phyloP scores from a whole-genome alignment of 2,329 filamentous ascomycete species.

The Ceratocystis harringtonii region DNA sequence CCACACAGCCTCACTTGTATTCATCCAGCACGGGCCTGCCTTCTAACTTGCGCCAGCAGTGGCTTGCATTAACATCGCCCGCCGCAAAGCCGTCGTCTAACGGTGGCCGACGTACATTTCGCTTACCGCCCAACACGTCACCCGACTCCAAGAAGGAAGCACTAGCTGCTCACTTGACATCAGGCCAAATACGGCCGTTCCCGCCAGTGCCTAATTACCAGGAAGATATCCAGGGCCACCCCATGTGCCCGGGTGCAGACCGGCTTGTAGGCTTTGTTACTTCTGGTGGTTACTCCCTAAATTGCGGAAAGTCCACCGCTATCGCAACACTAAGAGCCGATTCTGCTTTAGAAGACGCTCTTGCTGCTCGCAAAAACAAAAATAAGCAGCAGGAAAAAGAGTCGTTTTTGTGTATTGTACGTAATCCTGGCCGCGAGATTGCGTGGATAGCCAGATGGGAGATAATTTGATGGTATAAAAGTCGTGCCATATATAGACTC shows the following conservation, averaged over 20 bases:
- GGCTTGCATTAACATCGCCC: constrained; percentile 42
- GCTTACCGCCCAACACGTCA: not conserved
- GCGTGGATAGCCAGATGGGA: constrained; percentile 74
- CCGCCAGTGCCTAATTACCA: constrained; percentile 26
- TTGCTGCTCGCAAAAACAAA: constrained; percentile 14
- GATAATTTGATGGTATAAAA: constrained; percentile 29
- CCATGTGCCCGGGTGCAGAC: constrained; percentile 53
- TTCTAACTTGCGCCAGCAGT: constrained; percentile 45
- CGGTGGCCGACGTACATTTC: constrained; percentile 19
- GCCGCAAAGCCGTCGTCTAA: constrained; percentile 18
- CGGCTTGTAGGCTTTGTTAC: constrained; percentile 87
- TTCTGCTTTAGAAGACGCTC: constrained; percentile 2
- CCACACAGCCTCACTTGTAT: constrained; percentile 30
- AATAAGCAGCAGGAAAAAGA: constrained; percentile 26
- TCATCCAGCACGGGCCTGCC: constrained; percentile 27
- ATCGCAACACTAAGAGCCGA: constrained; percentile 47
- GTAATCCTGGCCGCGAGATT: constrained; percentile 62
- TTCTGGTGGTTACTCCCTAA: constrained; percentile 67
- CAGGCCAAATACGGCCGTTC: constrained; percentile 23
- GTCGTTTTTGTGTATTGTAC: constrained; percentile 56
- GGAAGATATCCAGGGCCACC: constrained; percentile 35
- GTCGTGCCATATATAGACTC: not conserved
- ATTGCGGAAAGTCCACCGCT: constrained; percentile 58
- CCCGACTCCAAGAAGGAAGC: constrained; percentile 30
- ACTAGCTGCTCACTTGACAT: constrained; percentile 35